These are phyloP conservation scores for Solanum megistacrolobum DNA, from an alignment of 257 asterid genomes.

Conservation along the genomic window DNA sequence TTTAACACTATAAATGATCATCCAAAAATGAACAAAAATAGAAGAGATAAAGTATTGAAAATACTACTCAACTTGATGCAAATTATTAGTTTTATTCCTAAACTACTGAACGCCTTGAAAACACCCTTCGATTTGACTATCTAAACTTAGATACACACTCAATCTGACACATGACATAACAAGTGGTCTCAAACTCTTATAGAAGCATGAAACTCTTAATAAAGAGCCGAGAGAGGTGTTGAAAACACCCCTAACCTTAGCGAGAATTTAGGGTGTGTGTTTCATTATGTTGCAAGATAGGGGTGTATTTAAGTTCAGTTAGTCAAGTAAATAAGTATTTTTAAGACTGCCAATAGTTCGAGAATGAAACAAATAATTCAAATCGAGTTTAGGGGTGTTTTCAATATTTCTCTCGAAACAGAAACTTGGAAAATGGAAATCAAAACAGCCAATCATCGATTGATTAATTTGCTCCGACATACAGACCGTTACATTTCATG, in stretches of 20 bases:
- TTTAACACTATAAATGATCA: not conserved
- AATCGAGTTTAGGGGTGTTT: too few relatives aligned
- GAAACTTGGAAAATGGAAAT: not conserved
- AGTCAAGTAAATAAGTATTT: not conserved
- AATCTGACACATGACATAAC: not conserved
- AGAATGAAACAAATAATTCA: too few relatives aligned
- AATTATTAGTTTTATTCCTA: too few relatives aligned
- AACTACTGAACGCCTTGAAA: too few relatives aligned
- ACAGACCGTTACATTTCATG: not conserved
- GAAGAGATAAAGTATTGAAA: not conserved
- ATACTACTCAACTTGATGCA: not conserved
- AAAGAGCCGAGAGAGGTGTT: not conserved
- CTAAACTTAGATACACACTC: too few relatives aligned
- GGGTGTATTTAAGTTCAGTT: not conserved
- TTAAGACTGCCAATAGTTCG: too few relatives aligned
- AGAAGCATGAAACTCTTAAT: not conserved
- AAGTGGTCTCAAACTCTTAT: not conserved
- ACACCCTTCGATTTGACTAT: not conserved
- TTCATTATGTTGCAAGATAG: not conserved
- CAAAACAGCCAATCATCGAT: not conserved
- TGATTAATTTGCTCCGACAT: not conserved
- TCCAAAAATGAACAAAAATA: not conserved
- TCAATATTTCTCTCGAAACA: fast-evolving
- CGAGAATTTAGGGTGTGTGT: not conserved
- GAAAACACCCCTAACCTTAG: too few relatives aligned